Evolutionary conservation across 106 monocot genomes (phyloP).

Genomic region (Dendrobium chrysotoxum): DNA sequence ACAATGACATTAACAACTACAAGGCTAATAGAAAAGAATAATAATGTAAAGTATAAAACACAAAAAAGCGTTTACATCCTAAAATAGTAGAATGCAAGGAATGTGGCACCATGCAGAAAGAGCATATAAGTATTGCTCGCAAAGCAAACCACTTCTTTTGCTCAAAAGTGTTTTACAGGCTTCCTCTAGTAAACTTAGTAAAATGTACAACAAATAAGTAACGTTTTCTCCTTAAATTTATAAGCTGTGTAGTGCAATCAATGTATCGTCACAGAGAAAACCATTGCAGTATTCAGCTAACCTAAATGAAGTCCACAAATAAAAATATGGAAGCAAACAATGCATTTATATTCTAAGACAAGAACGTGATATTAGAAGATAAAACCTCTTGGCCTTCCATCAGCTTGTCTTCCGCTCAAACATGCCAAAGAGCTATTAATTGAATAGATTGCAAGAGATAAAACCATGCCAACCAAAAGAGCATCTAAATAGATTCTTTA

Average conservation of each 20-base stretch:
- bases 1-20: conserved; percentile 4
- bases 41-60: neutral
- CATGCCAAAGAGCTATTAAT: neutral
- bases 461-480: neutral
- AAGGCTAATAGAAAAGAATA: neutral
- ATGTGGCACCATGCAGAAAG: neutral
- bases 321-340: neutral
- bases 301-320: neutral
- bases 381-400: neutral
- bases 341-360: neutral
- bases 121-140: neutral
- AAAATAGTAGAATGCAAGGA: neutral
- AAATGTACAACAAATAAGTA: conserved; percentile 3
- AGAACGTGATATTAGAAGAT: neutral
- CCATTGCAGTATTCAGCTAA: neutral
- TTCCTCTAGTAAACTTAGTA: neutral
- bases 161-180: neutral
- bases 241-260: neutral
- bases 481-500: neutral
- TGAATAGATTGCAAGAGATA: neutral
- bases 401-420: neutral
- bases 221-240: neutral
- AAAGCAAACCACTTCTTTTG: neutral
- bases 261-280: neutral
- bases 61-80: neutral